Base-by-base conservation (phyloP, 2,329 filamentous ascomycete species). In the Beauveria sp. region DNA sequence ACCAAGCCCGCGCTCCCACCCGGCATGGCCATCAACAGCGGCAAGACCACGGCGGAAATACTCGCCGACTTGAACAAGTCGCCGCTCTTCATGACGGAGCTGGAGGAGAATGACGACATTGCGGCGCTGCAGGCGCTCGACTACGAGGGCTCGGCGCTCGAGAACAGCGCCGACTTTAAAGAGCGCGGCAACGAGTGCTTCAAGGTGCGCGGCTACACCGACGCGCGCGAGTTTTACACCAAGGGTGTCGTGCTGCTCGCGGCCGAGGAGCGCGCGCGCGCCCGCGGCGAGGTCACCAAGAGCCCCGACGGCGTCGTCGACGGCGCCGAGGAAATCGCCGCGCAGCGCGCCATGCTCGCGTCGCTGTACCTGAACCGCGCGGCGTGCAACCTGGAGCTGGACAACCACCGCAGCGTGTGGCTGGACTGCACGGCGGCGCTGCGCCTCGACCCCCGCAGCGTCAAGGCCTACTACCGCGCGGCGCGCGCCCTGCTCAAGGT, bases 61-160 rank as follows among this genome's bases (percentile, higher is more conserved):
- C 72, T 81, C 61, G 79, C 79, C 10, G 83, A 86, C 54, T 74
- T 86, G 47, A 84, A 84, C 72, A 79, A 79, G 71, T 83, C 79
- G 38, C 95, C 95, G 7, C 82, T 99, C 43, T 99, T 99, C 80
- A 99, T 99, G 95, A 98, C 92, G 34, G 87, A 90, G 67, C 81
- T 97, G 68, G 89, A 96, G 66, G 58, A 60, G 14, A 96, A 96
- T 70, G 80, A 88, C 64, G 86, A 90, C 67, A 80, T 96, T 0
- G 92, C 96, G 68, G 96, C 95, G 0, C 81, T 99, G 63, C 89
- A 90, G 71, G 93, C 95, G 0, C 79, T 99, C 45, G 91, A 91
- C 34, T 96, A 97, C 72, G 95, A 99, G 77, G 96, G 95, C 22
- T 93, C 92, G 9, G 86, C 90, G 54, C 81, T 87, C 10, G 93